Base-by-base conservation (phyloP, 192 early-diverging fungal species). In the Coemansia sp. region DNA sequence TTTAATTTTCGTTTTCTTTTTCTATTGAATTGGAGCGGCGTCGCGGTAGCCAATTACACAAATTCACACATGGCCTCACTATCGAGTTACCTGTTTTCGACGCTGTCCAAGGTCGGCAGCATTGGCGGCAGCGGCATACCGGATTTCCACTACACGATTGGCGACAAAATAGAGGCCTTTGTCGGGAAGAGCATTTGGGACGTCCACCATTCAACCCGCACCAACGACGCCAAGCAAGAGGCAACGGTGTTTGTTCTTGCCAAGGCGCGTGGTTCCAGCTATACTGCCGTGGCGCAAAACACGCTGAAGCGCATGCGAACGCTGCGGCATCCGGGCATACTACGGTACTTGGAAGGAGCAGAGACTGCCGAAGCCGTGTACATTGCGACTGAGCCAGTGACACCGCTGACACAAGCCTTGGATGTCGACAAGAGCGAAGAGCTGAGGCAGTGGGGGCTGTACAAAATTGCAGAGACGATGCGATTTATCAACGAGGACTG, bases 401-500 rank as follows among this genome's bases (percentile, higher is more conserved):
- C 83, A 27, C 95, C 96, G 18, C 85, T 98, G 33, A 73, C 73
- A 22, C 82, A 96, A 29, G 81, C 73, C 20, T 75, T 89, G 41
- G 84, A 80, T 31, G 72, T 74, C 40, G 71, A 85, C 66, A 64
- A 81, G 68, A 85, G 90, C 50, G 74, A 82, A 20, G 87, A 91
- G 72, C 84, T 97, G 65, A 85, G 89, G 43, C 83, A 87, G 16
- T 94, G 92, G 90, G 97, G 97, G 29, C 79, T 99, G 31, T 97
- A 93, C 69, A 97, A 96, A 76, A 80, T 95, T 11, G 94, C 93
- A 0, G 93, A 85, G 77, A 93, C 92, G 2, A 68, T 98, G 62
- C 90, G 91, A 75, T 97, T 98, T 72, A 78, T 97, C 57, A 95
- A 94, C 68, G 85, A 87, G 60, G 96, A 98, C 71, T 92, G 94